Conservation (phyloP, 2,329 filamentous ascomycete genomes). For the Camillea tinctor region DNA sequence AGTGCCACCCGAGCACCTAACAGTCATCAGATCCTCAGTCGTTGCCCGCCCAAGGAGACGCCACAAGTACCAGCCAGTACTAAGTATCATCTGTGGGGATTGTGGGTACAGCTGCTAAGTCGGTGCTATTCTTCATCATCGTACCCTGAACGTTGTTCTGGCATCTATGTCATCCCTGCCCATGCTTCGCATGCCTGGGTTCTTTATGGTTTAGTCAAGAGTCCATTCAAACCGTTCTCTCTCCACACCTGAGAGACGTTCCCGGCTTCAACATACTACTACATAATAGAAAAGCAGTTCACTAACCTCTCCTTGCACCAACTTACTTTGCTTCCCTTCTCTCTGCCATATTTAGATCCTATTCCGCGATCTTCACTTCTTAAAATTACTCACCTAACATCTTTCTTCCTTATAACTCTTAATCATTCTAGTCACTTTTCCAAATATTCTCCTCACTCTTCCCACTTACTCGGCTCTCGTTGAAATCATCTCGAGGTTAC, state of each 20-base stretch:
- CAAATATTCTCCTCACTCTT: not conserved
- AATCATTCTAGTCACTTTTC: not conserved
- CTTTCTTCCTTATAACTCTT: not conserved
- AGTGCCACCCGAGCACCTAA: slow-evolving; percentile 25
- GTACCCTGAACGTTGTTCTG: slow-evolving; percentile 31
- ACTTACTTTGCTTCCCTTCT: slow-evolving; percentile 17
- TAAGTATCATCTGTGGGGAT: slow-evolving; percentile 26
- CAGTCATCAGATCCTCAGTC: slow-evolving; percentile 19
- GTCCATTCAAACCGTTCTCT: slow-evolving; percentile 34
- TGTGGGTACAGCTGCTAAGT: slow-evolving; percentile 23
- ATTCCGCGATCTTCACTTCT: not conserved
- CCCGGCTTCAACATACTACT: slow-evolving; percentile 30
- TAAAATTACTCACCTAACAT: not conserved
- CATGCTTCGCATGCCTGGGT: slow-evolving; percentile 38
- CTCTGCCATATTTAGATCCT: slow-evolving; percentile 5
- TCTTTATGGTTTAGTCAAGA: slow-evolving; percentile 38
- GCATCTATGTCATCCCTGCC: slow-evolving; percentile 35
- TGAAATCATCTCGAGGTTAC: not conserved
- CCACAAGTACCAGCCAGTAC: slow-evolving; percentile 28
- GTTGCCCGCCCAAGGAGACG: slow-evolving; percentile 22
- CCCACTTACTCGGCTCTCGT: not conserved
- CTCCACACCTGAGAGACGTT: slow-evolving; percentile 34
- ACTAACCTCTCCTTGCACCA: slow-evolving; percentile 27
- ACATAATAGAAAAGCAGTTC: slow-evolving; percentile 33
- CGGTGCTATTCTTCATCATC: slow-evolving; percentile 20